Conservation (phyloP, 192 early-diverging fungal genomes). For the Entomortierella beljakovae region DNA sequence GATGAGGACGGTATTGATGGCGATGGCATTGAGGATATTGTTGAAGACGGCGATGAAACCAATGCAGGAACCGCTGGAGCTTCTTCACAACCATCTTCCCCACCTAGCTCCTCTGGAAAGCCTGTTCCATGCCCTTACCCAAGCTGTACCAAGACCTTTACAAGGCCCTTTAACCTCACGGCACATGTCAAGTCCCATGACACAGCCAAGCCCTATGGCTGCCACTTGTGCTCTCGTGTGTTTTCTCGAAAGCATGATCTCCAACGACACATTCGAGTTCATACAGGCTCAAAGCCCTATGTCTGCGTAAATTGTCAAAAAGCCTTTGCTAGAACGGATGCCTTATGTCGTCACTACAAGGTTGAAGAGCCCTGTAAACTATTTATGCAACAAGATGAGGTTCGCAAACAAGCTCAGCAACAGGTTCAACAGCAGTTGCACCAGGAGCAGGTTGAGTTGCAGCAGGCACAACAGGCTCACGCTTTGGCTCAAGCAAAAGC, state of each 20-base stretch:
- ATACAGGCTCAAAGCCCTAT: constrained; percentile 77
- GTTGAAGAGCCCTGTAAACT: constrained; percentile 64
- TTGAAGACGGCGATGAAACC: background rate
- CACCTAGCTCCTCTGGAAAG: constrained; percentile 17
- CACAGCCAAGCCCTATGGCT: constrained; percentile 68
- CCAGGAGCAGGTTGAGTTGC: constrained; percentile 48
- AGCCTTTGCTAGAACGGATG: constrained; percentile 83
- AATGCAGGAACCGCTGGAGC: background rate
- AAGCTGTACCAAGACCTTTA: constrained; percentile 73
- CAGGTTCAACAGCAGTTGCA: constrained; percentile 49
- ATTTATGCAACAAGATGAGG: constrained; percentile 43
- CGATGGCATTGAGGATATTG: constrained; percentile 12
- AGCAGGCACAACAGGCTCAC: constrained; percentile 48
- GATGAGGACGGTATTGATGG: constrained; percentile 26
- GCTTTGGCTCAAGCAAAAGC: constrained; percentile 33
- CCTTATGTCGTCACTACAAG: constrained; percentile 74
- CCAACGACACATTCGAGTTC: constrained; percentile 74
- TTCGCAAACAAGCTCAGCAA: constrained; percentile 50
- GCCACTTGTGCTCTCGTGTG: constrained; percentile 68
- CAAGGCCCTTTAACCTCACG: constrained; percentile 73
- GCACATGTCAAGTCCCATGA: constrained; percentile 73
- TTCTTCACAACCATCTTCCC: constrained; percentile 8
- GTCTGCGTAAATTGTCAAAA: constrained; percentile 73
- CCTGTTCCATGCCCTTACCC: constrained; percentile 63
- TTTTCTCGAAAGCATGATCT: constrained; percentile 87